Base-by-base conservation (phyloP, 768 basidiomycete species). In the Lactarius indigo region DNA sequence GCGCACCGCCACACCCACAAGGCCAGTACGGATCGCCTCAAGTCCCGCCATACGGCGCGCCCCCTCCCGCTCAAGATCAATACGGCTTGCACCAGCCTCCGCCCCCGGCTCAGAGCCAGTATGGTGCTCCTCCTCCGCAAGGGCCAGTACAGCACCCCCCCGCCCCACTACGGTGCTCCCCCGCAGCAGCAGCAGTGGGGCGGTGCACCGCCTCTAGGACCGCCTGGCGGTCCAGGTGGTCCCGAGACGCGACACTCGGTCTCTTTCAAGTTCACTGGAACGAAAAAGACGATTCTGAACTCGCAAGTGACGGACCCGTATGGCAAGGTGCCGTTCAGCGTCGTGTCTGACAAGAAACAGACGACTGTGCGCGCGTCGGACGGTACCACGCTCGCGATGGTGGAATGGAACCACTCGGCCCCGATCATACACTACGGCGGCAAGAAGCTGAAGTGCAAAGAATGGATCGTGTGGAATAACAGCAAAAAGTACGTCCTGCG, bases 361-460 rank as follows among this genome's bases (percentile, higher is more conserved):
- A 52, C 57, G 63, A 57, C 57, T 31, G 41, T 65, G 30, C 42
- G 50, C 50, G 56, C 41, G 17, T 37, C 55, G 15, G 42, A 64
- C 9, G 57, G 60, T 23, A 10, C 47, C 55, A 39, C 35, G 59
- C 33, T 69, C 15, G 69, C 31, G 41, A 8, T 41, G 50, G 37
- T 69, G 7, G 68, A 67, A 20, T 69, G 68, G 68, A 57, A 63
- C 23, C 65, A 67, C 37, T 47, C 59, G 41, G 50, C n/a, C 33
- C 68, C 65, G 7, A 18, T 57, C 10, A 35, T 69, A 47, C 56
- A 61, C 26, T 66, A 63, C 56, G 20, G 31, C 4, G 65, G 59
- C 31, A 57, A 59, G 41, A 66, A 69, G 41, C 30, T 55, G 6
- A 62, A 59, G 61, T 33, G n/a, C 12, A 69, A 59, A 44, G 65